Conservation (phyloP, 352 stramenopile species). For the Phytopythium chamaehyphon region DNA sequence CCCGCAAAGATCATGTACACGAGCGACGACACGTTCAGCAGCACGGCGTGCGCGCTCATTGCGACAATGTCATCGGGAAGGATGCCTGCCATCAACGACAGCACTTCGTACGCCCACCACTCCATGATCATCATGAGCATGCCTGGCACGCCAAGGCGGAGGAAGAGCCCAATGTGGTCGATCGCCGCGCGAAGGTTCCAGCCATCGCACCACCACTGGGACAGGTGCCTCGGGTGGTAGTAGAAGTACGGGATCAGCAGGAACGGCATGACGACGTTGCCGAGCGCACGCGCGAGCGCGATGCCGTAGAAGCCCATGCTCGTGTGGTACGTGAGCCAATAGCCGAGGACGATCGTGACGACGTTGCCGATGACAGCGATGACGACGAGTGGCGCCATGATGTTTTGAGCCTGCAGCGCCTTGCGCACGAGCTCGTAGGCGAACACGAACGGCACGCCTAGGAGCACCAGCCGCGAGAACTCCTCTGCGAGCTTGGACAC, state of each 20-base stretch:
- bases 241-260: constrained; percentile 56
- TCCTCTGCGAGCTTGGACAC: constrained; percentile 51
- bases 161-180: constrained; percentile 35
- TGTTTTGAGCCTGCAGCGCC: constrained; percentile 73
- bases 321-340: constrained; percentile 72
- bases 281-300: constrained; percentile 52
- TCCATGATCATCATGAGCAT: constrained; percentile 64
- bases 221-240: constrained; percentile 24
- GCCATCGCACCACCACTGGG: constrained; percentile 36
- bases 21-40: constrained; percentile 57
- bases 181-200: constrained; percentile 30
- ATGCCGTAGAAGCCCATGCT: constrained; percentile 67
- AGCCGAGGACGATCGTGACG: constrained; percentile 58
- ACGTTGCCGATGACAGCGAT: constrained; percentile 55
- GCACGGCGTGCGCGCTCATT: constrained; percentile 54
- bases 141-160: constrained; percentile 41
- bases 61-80: constrained; percentile 45
- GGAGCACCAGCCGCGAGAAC: constrained; percentile 57
- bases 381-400: constrained; percentile 69
- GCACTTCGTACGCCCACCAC: constrained; percentile 65
- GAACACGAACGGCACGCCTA: constrained; percentile 66
- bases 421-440: constrained; percentile 82
- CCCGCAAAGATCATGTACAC: constrained; percentile 69
- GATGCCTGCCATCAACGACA: constrained; percentile 47
- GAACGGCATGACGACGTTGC: constrained; percentile 42